Conservation (phyloP, 2,329 filamentous ascomycete genomes). For the Cladosporium sp. region DNA sequence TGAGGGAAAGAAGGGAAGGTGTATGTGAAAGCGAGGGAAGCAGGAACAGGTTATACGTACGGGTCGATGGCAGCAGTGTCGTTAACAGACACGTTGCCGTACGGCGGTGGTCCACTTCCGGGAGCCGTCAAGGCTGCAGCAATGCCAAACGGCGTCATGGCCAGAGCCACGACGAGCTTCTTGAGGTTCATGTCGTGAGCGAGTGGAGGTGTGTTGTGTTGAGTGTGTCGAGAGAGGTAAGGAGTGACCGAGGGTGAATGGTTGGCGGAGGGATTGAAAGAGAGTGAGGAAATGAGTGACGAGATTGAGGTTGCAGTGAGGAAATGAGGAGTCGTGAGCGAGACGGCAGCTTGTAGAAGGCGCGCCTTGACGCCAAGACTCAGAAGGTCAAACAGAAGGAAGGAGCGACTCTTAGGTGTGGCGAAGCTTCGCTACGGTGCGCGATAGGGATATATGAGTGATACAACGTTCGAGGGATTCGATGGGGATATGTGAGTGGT, state of each 20-base stretch:
- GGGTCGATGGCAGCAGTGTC: constrained; percentile 1
- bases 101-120: constrained; percentile 5
- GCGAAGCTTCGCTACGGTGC: not conserved
- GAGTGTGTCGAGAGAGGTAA: constrained; percentile 27
- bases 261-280: constrained; percentile 21
- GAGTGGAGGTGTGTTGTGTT: constrained; percentile 2
- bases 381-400: not conserved
- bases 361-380: not conserved
- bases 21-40: not conserved
- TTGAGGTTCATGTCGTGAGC: constrained; percentile 24
- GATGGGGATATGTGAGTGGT: not conserved
- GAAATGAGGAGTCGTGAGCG: not conserved
- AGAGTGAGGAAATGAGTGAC: constrained; percentile 16
- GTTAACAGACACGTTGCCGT: constrained; percentile 3
- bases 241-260: constrained; percentile 31
- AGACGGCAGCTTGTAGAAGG: constrained; percentile 16
- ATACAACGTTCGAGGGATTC: not conserved
- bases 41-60: constrained; percentile 2
- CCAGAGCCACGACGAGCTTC: constrained; percentile 18
- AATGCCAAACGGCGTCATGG: constrained; percentile 11
- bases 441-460: not conserved
- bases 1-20: not conserved
- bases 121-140: constrained; percentile 6
- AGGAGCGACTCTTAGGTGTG: not conserved
- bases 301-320: not conserved